Evolutionary conservation across 140 eudicot species (phyloP).

Genomic region (Flaveria floridana): DNA sequence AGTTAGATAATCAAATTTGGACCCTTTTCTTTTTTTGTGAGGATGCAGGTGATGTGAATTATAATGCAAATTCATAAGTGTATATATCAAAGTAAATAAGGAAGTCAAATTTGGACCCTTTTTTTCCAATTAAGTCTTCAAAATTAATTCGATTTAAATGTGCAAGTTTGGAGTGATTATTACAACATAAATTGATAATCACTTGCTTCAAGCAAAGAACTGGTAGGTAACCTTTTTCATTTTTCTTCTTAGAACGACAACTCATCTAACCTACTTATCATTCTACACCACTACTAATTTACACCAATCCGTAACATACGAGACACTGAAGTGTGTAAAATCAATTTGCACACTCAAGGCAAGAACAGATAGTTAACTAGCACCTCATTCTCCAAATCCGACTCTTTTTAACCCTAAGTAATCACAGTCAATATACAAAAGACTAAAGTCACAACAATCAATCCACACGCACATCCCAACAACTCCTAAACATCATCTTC

Average conservation of each 20-base stretch:
- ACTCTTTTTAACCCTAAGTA: neutral
- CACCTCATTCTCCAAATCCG: neutral
- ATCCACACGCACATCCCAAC: neutral
- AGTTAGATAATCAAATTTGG: neutral
- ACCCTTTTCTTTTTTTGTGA: neutral
- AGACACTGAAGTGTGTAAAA: too few species aligned
- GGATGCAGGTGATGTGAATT: neutral
- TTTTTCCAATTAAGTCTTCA: neutral
- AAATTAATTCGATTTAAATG: neutral
- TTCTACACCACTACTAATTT: too few species aligned
- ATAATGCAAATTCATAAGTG: neutral
- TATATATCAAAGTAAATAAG: neutral
- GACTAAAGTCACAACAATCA: neutral
- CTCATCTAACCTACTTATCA: too few species aligned
- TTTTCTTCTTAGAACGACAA: too few species aligned
- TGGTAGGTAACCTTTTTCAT: too few species aligned
- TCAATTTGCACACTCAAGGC: too few species aligned
- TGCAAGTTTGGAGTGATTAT: neutral
- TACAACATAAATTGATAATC: neutral
- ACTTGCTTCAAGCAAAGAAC: neutral
- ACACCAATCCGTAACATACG: too few species aligned
- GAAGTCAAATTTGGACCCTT: too few species aligned
- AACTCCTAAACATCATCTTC: neutral
- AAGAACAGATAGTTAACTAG: too few species aligned
- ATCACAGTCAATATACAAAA: slow-evolving; percentile 1